Evolutionary conservation across 2,329 filamentous ascomycete genomes (phyloP).

Genomic region (Exophiala bonariae): DNA sequence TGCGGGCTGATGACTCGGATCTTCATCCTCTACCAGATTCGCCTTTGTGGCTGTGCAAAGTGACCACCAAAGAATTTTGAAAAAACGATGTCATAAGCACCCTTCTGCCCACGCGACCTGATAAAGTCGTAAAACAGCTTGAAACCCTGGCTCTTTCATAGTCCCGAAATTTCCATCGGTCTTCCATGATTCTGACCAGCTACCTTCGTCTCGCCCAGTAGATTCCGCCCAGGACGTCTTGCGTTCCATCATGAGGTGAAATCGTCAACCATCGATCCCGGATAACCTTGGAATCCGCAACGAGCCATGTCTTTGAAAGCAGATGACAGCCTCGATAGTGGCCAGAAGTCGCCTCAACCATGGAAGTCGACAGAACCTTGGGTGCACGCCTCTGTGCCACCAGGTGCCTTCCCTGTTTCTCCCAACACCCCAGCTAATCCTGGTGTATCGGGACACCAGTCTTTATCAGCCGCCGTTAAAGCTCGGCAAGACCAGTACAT

Average conservation of each 20-base stretch:
- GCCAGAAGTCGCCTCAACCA: slow-evolving; percentile 16
- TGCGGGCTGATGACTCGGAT: too few relatives aligned
- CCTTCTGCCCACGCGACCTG: too few relatives aligned
- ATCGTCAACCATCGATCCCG: not conserved
- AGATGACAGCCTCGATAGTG: slow-evolving; percentile 4
- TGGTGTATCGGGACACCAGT: slow-evolving; percentile 33
- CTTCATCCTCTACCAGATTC: not conserved
- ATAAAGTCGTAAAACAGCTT: too few relatives aligned
- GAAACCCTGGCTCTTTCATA: too few relatives aligned
- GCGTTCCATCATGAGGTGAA: slow-evolving; percentile 11
- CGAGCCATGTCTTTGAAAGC: slow-evolving; percentile 17
- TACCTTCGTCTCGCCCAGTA: too few relatives aligned
- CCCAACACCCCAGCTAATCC: slow-evolving; percentile 23
- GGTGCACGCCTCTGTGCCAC: slow-evolving; percentile 38
- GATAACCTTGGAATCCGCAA: not conserved
- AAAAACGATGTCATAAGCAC: not conserved
- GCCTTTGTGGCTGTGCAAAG: not conserved
- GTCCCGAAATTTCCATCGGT: too few relatives aligned
- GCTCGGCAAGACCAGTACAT: slow-evolving; percentile 78
- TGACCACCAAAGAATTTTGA: not conserved
- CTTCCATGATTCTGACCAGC: too few relatives aligned
- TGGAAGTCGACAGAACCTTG: slow-evolving; percentile 25
- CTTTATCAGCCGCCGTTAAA: slow-evolving; percentile 62
- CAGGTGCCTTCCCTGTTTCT: slow-evolving; percentile 48
- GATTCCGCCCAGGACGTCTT: too few relatives aligned